A percentile compares a stretch with the other conserved stretches of the same genome.
Evolutionary conservation across 306 rosid species (phyloP).

Genomic region (Cyamopsis tetragonoloba): DNA sequence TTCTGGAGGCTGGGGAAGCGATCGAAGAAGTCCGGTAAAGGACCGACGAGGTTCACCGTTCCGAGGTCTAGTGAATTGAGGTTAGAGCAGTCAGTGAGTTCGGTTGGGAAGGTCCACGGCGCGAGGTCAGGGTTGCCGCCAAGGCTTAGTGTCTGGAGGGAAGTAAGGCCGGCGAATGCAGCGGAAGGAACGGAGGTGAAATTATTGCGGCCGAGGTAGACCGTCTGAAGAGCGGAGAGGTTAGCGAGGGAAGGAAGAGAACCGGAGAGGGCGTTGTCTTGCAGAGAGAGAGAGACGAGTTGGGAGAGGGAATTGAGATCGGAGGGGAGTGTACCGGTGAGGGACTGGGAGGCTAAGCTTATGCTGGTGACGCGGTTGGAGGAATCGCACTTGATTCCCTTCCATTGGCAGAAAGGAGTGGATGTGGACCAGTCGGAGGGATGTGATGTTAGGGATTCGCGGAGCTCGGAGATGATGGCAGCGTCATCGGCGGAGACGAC

Average conservation of each 20-base stretch:
- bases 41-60: slow-evolving; percentile 33
- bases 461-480: slow-evolving; percentile 43
- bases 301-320: slow-evolving; percentile 61
- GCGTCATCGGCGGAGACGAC: slow-evolving; percentile 53
- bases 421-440: slow-evolving; percentile 53
- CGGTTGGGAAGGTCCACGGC: slow-evolving; percentile 59
- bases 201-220: slow-evolving; percentile 46
- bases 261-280: slow-evolving; percentile 51
- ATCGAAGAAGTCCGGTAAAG: slow-evolving; percentile 59
- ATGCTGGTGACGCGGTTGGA: slow-evolving; percentile 53
- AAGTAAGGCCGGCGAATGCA: slow-evolving; percentile 56
- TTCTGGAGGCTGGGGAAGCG: slow-evolving; percentile 36
- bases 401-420: slow-evolving; percentile 52
- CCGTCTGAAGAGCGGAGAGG: slow-evolving; percentile 46
- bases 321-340: slow-evolving; percentile 68
- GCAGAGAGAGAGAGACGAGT: slow-evolving; percentile 52
- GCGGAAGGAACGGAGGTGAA: slow-evolving; percentile 55
- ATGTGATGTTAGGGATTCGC: slow-evolving; percentile 24
- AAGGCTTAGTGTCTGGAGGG: slow-evolving; percentile 50
- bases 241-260: slow-evolving; percentile 61
- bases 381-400: slow-evolving; percentile 48
- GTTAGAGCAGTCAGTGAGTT: slow-evolving; percentile 45
- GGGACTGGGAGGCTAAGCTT: slow-evolving; percentile 34
- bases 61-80: slow-evolving; percentile 40
- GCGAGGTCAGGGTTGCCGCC: slow-evolving; percentile 30